Conservation (phyloP, 208 protist species). For the Plasmodiophora brassicae region DNA sequence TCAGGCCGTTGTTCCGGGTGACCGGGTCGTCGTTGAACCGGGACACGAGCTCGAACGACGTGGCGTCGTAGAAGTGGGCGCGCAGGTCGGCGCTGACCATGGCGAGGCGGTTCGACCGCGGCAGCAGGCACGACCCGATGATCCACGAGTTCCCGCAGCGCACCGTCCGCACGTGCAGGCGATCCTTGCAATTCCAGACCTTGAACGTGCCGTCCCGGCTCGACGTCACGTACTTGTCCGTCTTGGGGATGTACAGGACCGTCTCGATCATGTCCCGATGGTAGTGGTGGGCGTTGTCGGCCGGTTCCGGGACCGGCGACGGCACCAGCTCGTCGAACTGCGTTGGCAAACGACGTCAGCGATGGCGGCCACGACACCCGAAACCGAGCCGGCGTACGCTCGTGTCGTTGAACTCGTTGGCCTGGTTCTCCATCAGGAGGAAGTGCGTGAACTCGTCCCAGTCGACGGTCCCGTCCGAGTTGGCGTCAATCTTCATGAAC, state of each 20-base stretch:
- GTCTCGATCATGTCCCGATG: slow-evolving; percentile 43
- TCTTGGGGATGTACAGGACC: slow-evolving; percentile 19
- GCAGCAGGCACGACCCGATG: not conserved
- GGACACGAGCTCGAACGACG: not conserved
- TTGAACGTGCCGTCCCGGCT: slow-evolving; percentile 41
- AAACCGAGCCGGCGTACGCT: not conserved
- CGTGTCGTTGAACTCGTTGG: not conserved
- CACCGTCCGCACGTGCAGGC: not conserved
- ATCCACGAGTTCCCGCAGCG: not conserved
- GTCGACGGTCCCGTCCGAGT: slow-evolving; percentile 47
- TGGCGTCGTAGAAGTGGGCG: slow-evolving; percentile 34
- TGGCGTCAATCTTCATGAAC: slow-evolving; percentile 52
- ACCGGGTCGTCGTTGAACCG: slow-evolving; percentile 22
- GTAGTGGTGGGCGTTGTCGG: not conserved
- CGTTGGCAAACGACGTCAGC: not conserved
- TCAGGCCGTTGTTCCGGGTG: not conserved
- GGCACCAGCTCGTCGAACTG: not conserved
- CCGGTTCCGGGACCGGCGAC: not conserved
- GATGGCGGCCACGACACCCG: too few relatives aligned
- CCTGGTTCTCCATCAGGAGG: slow-evolving; percentile 40
- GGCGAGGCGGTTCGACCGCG: not conserved
- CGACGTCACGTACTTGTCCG: slow-evolving; percentile 32
- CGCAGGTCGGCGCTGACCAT: not conserved
- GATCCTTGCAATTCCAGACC: slow-evolving; percentile 13
- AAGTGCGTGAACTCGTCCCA: slow-evolving; percentile 50